Conservation (phyloP, 495 filamentous ascomycete species). For the Tuber umbilicatum region DNA sequence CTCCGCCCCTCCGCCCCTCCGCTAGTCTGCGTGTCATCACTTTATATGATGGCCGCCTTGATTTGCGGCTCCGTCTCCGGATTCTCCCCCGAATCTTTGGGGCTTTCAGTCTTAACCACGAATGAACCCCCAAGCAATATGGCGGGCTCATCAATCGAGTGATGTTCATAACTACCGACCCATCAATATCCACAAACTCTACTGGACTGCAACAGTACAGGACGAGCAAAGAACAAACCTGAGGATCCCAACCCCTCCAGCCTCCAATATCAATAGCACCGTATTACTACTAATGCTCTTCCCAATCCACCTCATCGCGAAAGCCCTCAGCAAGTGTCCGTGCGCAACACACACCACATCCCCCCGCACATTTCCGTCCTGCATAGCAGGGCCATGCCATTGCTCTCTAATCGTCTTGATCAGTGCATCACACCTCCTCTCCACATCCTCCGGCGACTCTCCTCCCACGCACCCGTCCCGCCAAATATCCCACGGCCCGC, state of each 20-base stretch:
- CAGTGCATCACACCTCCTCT: slow-evolving; percentile 62
- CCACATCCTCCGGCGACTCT: slow-evolving; percentile 58
- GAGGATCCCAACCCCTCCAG: slow-evolving; percentile 76
- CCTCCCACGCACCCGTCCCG: slow-evolving; percentile 41
- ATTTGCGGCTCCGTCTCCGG: background rate
- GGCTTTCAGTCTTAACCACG: slow-evolving; percentile 11
- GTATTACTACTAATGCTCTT: slow-evolving; percentile 53
- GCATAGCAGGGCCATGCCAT: slow-evolving; percentile 42
- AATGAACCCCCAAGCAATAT: slow-evolving; percentile 53
- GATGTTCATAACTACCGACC: slow-evolving; percentile 55
- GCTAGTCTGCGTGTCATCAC: background rate
- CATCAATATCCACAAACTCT: background rate
- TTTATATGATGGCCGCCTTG: background rate
- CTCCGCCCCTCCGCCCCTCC: background rate
- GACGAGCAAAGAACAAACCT: slow-evolving; percentile 27
- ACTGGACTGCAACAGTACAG: background rate
- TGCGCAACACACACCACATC: slow-evolving; percentile 70
- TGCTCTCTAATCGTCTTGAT: slow-evolving; percentile 65
- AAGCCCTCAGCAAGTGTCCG: slow-evolving; percentile 81
- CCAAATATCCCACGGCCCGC: slow-evolving; percentile 74
- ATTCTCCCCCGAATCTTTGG: background rate
- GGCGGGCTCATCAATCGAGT: slow-evolving; percentile 61
- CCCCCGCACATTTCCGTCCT: slow-evolving; percentile 20
- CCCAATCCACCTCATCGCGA: slow-evolving; percentile 79
- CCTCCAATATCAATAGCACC: slow-evolving; percentile 63